Base-by-base conservation (phyloP, 345 rosid species). In the Pseudoturritis turrita region DNA sequence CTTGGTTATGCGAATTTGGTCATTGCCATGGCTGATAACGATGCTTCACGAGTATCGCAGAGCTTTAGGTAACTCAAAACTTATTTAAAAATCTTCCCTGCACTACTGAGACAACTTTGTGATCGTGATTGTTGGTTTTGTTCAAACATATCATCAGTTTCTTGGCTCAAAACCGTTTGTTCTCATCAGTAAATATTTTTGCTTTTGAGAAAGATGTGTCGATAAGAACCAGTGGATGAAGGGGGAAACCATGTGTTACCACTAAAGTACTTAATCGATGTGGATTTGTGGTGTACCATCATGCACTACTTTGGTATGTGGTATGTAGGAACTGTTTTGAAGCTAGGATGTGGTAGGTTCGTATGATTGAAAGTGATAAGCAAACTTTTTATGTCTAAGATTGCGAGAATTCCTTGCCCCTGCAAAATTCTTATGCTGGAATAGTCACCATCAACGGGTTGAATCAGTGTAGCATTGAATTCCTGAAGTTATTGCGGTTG, bases 1-100 rank as follows among this genome's bases (percentile, higher is more conserved):
- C 90, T 89, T 78, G 96, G 93, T 45, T 89, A 86, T 81, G 99
- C 97, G 23, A 86, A 83, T 78, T 81, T 95, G 83, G 82, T 91
- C 65, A 81, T 95, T 79, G 97, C 96, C 51, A 89, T 95, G 67
- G 92, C 96, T 53, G 89, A 87, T 83, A 78, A 75, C 77, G 89
- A 91, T 33, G 80, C 83, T 45, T 39, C 81, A 44, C 78, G 70
- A 75, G 90, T 88, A 62, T 68, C 74, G 58, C 86, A 89, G 78
- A 88, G 97, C 89, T 89, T 76, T 78, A 80, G 93, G 96, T 95
- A 84, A 71, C 17, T 69, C 50, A 57, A 35, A 45, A 14, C 36
- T 6, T 26, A 44, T 53, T 52, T 33, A 33, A 44, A 52, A 51
- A 23, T 19, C 39, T 45, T 43, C 14, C 8, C 9, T 44, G 33